These are phyloP conservation scores for Leishmania guyanensis DNA, from an alignment of 208 protist species.

Conservation along the genomic window DNA sequence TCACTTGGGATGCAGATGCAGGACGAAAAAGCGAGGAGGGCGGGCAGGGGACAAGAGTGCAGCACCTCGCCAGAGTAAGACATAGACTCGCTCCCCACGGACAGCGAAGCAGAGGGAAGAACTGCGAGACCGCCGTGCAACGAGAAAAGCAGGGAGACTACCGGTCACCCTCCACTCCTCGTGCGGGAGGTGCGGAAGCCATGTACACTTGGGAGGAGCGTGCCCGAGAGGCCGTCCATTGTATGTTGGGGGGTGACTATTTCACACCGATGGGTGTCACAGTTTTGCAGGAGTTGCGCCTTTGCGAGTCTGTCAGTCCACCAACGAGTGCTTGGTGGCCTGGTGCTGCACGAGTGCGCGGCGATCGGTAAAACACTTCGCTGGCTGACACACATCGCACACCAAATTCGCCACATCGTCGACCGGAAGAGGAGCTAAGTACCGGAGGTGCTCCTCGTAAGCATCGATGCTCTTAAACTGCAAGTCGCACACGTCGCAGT, in stretches of 20 bases:
- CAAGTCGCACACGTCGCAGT: slow-evolving; percentile 39
- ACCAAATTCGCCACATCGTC: slow-evolving; percentile 10
- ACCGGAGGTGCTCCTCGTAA: slow-evolving; percentile 47
- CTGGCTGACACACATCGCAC: slow-evolving; percentile 28
- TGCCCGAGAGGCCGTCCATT: too few species aligned
- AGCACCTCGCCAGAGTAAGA: not conserved
- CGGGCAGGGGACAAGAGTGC: not conserved
- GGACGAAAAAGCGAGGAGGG: not conserved
- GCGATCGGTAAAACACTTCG: slow-evolving; percentile 27
- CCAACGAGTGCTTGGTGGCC: slow-evolving; percentile 22
- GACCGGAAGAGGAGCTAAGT: slow-evolving; percentile 32
- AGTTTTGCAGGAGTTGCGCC: not conserved
- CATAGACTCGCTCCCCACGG: not conserved
- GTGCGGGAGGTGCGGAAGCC: too few species aligned
- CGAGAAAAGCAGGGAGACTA: too few species aligned
- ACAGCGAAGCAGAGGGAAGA: not conserved
- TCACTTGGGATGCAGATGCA: not conserved
- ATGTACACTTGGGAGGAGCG: too few species aligned
- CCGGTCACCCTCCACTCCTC: too few species aligned
- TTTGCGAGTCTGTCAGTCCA: too few species aligned
- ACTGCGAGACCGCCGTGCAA: too few species aligned
- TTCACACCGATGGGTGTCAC: not conserved
- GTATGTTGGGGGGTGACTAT: too few species aligned
- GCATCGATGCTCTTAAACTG: slow-evolving; percentile 28
- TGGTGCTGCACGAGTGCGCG: slow-evolving; percentile 44